Percentiles rank a stretch among this genome's conserved stretches.
Evolutionary conservation across 2,329 filamentous ascomycete genomes (phyloP).

Genomic region (Mycosphaerella sp.): DNA sequence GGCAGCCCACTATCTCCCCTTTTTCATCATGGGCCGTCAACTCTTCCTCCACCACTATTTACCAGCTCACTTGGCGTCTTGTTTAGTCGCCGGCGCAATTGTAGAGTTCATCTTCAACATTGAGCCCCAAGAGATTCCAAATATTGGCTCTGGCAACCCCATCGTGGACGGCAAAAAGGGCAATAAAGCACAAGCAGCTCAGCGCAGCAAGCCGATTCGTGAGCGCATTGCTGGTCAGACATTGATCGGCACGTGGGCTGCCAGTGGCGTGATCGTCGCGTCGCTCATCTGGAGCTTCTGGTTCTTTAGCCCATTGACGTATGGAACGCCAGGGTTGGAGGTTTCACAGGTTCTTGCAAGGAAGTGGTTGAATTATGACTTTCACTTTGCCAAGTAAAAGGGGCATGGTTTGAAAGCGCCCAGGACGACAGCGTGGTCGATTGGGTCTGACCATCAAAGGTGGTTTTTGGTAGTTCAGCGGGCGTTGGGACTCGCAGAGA

Average conservation of each 20-base stretch:
- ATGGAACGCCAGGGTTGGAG: constrained; percentile 81
- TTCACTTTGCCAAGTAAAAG: constrained; percentile 92
- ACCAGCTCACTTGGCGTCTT: constrained; percentile 85
- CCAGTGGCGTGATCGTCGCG: constrained; percentile 61
- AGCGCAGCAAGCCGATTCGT: constrained; percentile 64
- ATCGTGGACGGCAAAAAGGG: constrained; percentile 33
- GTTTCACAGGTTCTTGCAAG: constrained; percentile 71
- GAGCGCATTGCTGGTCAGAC: constrained; percentile 77
- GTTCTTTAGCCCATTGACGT: constrained; percentile 92
- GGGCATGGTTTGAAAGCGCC: constrained; percentile 28
- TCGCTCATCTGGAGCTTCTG: constrained; percentile 71
- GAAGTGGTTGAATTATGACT: constrained; percentile 95
- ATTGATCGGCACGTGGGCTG: constrained; percentile 71
- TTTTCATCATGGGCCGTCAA: constrained; percentile 97
- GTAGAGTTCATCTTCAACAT: constrained; percentile 95
- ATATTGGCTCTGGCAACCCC: constrained; percentile 38
- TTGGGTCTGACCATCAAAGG: constrained; percentile 2
- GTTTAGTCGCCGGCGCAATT: constrained; percentile 81
- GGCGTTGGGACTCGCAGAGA: constrained; percentile 7
- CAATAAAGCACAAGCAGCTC: constrained; percentile 33
- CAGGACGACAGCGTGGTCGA: background rate
- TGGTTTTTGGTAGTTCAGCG: constrained; percentile 3
- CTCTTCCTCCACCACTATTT: constrained; percentile 98
- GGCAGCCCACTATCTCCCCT: constrained; percentile 95
- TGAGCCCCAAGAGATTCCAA: constrained; percentile 60